A percentile compares a stretch with the other conserved stretches of the same genome.
phyloP scores from a whole-genome alignment of 441 rosid genomes.

The Breynia disticha region DNA sequence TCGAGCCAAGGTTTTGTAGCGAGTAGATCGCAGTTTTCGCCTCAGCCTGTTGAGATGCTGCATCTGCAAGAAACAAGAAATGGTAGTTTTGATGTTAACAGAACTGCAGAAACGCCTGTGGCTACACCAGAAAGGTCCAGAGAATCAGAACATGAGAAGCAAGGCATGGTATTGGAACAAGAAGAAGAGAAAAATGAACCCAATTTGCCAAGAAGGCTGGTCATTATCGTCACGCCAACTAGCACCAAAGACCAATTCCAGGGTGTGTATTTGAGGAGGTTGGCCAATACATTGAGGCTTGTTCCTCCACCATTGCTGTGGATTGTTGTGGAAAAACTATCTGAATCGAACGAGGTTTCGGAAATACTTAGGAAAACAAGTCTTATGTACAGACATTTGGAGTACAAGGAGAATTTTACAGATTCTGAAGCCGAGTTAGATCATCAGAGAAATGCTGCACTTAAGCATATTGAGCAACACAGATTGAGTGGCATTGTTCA shows the following conservation, averaged over 20 bases:
- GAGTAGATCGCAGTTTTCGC: conserved; percentile 21
- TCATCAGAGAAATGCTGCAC: conserved; percentile 68
- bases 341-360: conserved; percentile 35
- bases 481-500: conserved; percentile 76
- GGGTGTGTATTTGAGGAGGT: conserved; percentile 50
- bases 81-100: conserved; percentile 9
- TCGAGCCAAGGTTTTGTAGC: conserved; percentile 16
- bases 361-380: conserved; percentile 67
- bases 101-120: conserved; percentile 23
- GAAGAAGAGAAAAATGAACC: conserved; percentile 14
- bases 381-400: conserved; percentile 79
- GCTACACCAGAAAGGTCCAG: conserved; percentile 14
- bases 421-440: conserved; percentile 51
- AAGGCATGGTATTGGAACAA: conserved; percentile 10
- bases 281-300: conserved; percentile 59
- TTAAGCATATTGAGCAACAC: conserved; percentile 72
- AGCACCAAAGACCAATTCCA: conserved; percentile 24
- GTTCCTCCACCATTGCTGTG: conserved; percentile 71
- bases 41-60: conserved; percentile 22
- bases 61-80: conserved; percentile 11
- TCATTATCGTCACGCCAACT: conserved; percentile 61
- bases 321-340: conserved; percentile 63
- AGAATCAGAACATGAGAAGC: conserved; percentile 14
- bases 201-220: conserved; percentile 24
- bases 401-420: conserved; percentile 62